Evolutionary conservation across 2,329 filamentous ascomycete genomes (phyloP).

Genomic region (Pseudocercospora musae): DNA sequence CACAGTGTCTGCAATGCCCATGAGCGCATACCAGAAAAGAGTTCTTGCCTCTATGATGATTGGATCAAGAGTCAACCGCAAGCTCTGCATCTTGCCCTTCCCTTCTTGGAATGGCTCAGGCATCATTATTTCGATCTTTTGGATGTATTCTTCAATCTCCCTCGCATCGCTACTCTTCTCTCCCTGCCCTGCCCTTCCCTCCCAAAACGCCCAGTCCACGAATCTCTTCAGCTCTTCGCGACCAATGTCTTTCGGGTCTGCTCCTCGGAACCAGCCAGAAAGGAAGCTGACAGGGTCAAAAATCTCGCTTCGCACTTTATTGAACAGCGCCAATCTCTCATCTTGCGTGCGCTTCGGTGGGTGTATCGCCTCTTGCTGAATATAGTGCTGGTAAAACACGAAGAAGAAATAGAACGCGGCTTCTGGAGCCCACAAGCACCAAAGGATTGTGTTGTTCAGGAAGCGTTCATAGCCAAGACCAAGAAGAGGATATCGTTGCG

Average conservation of each 20-base stretch:
- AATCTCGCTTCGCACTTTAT: constrained; percentile 54
- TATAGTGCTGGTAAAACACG: constrained; percentile 49
- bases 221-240: constrained; percentile 68
- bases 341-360: constrained; percentile 45
- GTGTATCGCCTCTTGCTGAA: constrained; percentile 53
- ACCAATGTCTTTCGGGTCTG: constrained; percentile 55
- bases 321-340: constrained; percentile 56
- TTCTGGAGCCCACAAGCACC: constrained; percentile 51
- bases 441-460: constrained; percentile 31
- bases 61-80: constrained; percentile 65
- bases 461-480: constrained; percentile 13
- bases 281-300: constrained; percentile 57
- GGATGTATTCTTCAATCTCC: constrained; percentile 56
- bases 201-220: constrained; percentile 62
- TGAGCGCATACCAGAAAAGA: constrained; percentile 59
- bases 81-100: constrained; percentile 52
- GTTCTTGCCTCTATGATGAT: constrained; percentile 55
- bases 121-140: constrained; percentile 52
- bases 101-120: constrained; percentile 54
- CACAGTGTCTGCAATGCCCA: constrained; percentile 52
- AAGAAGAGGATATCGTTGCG: constrained; percentile 8
- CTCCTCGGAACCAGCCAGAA: constrained; percentile 64
- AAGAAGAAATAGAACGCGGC: constrained; percentile 55
- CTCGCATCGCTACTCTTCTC: constrained; percentile 44
- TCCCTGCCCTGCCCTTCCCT: constrained; percentile 59